Evolutionary conservation across 2,329 filamentous ascomycete genomes (phyloP), one percentile per base, ranked within the genome.

Genomic region (Fusarium albidum): DNA sequence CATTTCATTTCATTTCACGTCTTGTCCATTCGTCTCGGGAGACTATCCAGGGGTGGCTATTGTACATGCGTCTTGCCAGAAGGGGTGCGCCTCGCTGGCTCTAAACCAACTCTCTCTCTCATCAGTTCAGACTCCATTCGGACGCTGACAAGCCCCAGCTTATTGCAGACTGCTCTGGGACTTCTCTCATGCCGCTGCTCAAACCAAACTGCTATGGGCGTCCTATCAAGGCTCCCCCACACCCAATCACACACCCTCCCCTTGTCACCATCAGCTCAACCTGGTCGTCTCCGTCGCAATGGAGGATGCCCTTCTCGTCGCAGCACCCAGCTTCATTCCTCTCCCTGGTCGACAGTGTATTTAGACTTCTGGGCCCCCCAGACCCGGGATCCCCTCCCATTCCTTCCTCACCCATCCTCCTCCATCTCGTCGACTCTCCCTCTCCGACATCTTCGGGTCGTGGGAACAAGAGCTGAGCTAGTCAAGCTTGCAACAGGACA

Each of bases 181-280:
- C 32, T 28, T 15, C 49, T 45, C 50, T 57, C 41, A 44, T 45
- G 32, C 57, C 53, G 46, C 33, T 62, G 40, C 47, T 54, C 28
- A 37, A 64, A n/a, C n/a, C n/a, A n/a, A n/a, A n/a, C n/a, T n/a
- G 41, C 50, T 57, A 52, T 43, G 54, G 63, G 64, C 41, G 64
- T 66, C 64, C 66, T 67, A 66, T 67, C 54, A 63, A 56, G 47
- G 31, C 53, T 65, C 54, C 57, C 61, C 59, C 61, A 65, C 63
- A 65, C 61, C 52, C 43, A 43, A 43, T 44, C 31, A 34, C 55
- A 47, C 61, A 44, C 57, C 61, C 59, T 55, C 59, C 57, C 61
- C 57, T 40, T 44, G 55, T 50, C 33, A 15, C 32, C 35, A 39
- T n/a, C n/a, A n/a, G 51, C 42, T 35, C 51, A 44, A 43, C 45